phyloP scores from a whole-genome alignment of 202 grass and related monocot species.

The Setaria italica region DNA sequence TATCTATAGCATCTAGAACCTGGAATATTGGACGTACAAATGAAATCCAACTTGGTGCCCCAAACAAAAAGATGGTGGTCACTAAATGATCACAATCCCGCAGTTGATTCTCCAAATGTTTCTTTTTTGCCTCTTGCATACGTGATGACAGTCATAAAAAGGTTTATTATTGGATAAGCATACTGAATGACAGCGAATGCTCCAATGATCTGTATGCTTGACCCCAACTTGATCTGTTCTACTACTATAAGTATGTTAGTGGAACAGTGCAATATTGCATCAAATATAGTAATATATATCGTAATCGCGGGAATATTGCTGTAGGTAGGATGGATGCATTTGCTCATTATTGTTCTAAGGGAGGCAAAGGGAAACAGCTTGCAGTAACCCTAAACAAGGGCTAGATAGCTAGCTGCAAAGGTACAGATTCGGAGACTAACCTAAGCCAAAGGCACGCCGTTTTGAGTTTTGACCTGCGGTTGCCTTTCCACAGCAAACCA shows the following conservation, averaged over 20 bases:
- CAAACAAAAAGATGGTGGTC: constrained; percentile 26
- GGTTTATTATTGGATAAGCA: constrained; percentile 7
- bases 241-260: not conserved
- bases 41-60: constrained; percentile 28
- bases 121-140: constrained; percentile 1
- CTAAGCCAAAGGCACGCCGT: constrained; percentile 22
- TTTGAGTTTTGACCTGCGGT: constrained; percentile 30
- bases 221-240: not conserved
- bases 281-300: constrained; percentile 18
- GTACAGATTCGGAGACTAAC: constrained; percentile 43
- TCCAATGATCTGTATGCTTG: constrained; percentile 20
- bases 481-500: not conserved
- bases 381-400: constrained; percentile 56
- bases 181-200: not conserved
- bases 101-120: not conserved
- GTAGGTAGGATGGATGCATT: not conserved
- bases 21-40: constrained; percentile 28
- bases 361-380: constrained; percentile 50
- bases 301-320: constrained; percentile 25
- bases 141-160: constrained; percentile 35
- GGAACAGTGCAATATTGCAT: not conserved
- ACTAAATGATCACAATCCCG: constrained; percentile 32
- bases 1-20: not conserved
- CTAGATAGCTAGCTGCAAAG: constrained; percentile 9
- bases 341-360: not conserved